These are phyloP conservation scores for Obelidium mucronatum DNA, from an alignment of 192 early-diverging fungal species.

Conservation along the genomic window DNA sequence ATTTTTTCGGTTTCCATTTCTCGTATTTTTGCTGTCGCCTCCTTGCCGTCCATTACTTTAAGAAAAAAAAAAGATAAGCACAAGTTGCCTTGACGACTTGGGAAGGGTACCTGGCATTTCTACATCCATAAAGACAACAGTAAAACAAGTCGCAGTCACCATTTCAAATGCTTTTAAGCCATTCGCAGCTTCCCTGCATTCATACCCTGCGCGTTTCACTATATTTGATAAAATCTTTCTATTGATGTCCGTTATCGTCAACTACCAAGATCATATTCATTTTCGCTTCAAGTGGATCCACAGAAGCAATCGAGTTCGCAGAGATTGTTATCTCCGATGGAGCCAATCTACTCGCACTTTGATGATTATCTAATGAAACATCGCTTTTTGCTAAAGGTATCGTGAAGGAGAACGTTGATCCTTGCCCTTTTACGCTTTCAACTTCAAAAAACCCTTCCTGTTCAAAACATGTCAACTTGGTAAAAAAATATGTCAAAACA, in stretches of 20 bases:
- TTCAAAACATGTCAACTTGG: no score
- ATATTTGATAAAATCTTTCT: not conserved
- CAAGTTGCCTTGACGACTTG: not conserved
- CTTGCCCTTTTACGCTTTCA: constrained; percentile 46
- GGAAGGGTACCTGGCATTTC: constrained; percentile 20
- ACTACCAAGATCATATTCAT: no score
- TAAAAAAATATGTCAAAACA: not conserved
- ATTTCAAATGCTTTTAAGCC: not conserved
- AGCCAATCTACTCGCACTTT: no score
- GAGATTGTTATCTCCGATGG: no score
- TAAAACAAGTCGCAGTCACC: not conserved
- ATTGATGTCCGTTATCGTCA: not conserved
- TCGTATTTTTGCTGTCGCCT: not conserved
- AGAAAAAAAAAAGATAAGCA: not conserved
- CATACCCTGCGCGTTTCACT: not conserved
- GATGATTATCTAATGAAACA: no score
- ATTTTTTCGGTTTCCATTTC: not conserved
- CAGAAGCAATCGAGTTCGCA: no score
- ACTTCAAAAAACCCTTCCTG: constrained; percentile 59
- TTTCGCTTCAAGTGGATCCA: no score
- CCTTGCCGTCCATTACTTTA: not conserved
- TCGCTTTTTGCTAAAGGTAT: constrained; percentile 57
- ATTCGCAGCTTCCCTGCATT: not conserved
- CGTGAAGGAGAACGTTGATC: constrained; percentile 55
- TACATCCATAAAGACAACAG: not conserved